Conservation (phyloP, 768 basidiomycete species). For the Suillus fuscotomentosus region DNA sequence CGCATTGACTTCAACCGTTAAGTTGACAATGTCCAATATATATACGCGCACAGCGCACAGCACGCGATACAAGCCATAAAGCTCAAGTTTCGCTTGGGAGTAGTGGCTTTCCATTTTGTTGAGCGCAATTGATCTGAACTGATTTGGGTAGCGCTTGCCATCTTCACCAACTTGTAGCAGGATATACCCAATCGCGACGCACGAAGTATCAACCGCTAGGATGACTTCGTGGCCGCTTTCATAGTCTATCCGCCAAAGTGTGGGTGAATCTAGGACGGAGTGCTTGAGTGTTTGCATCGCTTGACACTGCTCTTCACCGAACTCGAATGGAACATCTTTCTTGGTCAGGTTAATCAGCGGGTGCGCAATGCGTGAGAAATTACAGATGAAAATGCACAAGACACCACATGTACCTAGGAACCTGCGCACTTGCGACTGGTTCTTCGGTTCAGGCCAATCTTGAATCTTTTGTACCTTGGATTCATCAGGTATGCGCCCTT, state of each 20-base stretch:
- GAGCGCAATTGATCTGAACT: too few species aligned
- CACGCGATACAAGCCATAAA: too few species aligned
- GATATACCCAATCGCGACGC: conserved; percentile 34
- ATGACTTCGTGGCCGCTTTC: conserved; percentile 9
- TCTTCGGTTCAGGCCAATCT: conserved; percentile 24
- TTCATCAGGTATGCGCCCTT: conserved; percentile 31
- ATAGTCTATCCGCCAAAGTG: conserved; percentile 10
- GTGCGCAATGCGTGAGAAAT: too few species aligned
- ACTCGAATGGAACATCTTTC: too few species aligned
- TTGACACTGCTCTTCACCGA: too few species aligned
- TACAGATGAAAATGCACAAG: conserved; percentile 1
- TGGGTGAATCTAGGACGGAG: conserved; percentile 9
- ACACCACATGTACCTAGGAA: conserved; percentile 31
- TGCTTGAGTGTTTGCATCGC: conserved; percentile 22
- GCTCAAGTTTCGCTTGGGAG: too few species aligned
- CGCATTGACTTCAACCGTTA: too few species aligned
- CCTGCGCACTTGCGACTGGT: conserved; percentile 12
- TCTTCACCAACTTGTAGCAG: conserved; percentile 23
- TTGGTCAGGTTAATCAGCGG: too few species aligned
- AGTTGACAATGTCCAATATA: too few species aligned
- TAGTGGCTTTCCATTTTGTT: too few species aligned
- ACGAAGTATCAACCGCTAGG: conserved; percentile 25
- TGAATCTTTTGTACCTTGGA: conserved; percentile 24
- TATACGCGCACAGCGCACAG: too few species aligned
- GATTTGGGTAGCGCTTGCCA: conserved; percentile 20